Evolutionary conservation across 805 yeast genomes (phyloP).

Genomic region (Suhomyces sp.): DNA sequence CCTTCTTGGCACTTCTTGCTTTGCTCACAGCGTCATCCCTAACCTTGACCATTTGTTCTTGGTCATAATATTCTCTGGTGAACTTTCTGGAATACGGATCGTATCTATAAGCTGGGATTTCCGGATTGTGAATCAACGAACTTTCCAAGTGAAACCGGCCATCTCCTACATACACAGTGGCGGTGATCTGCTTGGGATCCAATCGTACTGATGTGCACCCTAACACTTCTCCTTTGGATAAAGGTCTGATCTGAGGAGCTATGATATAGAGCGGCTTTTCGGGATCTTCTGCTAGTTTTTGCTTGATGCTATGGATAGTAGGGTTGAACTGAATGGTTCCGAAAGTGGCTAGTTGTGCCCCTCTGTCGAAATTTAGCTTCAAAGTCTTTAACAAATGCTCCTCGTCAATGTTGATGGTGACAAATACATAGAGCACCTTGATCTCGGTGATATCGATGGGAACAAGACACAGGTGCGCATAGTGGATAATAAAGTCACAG

Average conservation of each 20-base stretch:
- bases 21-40: slow-evolving; percentile 68
- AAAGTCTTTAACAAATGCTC: slow-evolving; percentile 76
- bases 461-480: slow-evolving; percentile 95
- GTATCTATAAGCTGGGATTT: slow-evolving; percentile 85
- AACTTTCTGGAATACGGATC: slow-evolving; percentile 94
- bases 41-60: slow-evolving; percentile 71
- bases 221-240: slow-evolving; percentile 92
- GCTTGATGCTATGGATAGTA: slow-evolving; percentile 75
- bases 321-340: slow-evolving; percentile 98
- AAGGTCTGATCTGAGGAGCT: slow-evolving; percentile 89
- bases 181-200: slow-evolving; percentile 60
- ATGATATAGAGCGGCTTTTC: slow-evolving; percentile 55
- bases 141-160: slow-evolving; percentile 94
- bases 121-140: slow-evolving; percentile 96
- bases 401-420: slow-evolving; percentile 86
- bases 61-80: slow-evolving; percentile 86
- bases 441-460: slow-evolving; percentile 91
- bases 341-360: slow-evolving; percentile 73
- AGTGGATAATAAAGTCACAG: slow-evolving; percentile 93
- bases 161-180: slow-evolving; percentile 91
- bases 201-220: slow-evolving; percentile 93
- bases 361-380: slow-evolving; percentile 60
- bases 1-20: slow-evolving; percentile 58
- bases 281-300: slow-evolving; percentile 50
- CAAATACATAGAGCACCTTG: slow-evolving; percentile 92